These are phyloP conservation scores for Beta macrorhiza DNA, from an alignment of 179 eudicot species.

Conservation along the genomic window DNA sequence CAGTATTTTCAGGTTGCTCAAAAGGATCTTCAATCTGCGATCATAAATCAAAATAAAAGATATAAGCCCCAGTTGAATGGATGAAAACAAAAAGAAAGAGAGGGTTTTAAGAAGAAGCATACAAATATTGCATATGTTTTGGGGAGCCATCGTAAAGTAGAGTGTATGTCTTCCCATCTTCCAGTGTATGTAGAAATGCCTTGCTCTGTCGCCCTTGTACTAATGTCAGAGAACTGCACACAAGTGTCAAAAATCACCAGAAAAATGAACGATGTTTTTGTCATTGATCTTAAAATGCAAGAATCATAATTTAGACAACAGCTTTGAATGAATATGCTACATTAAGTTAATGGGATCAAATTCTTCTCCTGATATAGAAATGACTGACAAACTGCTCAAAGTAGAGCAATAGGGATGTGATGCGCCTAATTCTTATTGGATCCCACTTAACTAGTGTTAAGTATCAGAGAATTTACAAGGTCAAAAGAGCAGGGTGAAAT, in stretches of 20 bases:
- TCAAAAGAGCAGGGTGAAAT: neutral
- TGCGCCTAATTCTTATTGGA: neutral
- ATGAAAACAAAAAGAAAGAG: conserved; percentile 17
- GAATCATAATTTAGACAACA: no score
- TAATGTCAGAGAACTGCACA: conserved; percentile 64
- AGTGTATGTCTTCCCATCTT: conserved; percentile 58
- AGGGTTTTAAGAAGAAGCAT: conserved; percentile 31
- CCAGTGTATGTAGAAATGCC: conserved; percentile 72
- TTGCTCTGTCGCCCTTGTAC: conserved; percentile 51
- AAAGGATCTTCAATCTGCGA: conserved; percentile 90
- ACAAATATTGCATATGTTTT: conserved; percentile 74
- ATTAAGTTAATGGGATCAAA: neutral
- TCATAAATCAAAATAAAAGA: conserved; percentile 14
- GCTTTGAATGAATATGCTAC: neutral
- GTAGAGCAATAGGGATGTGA: neutral
- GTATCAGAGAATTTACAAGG: neutral
- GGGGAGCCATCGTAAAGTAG: conserved; percentile 81
- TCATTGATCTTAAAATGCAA: neutral
- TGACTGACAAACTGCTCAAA: neutral
- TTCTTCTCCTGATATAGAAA: neutral
- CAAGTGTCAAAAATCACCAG: conserved; percentile 11
- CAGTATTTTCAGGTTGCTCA: conserved; percentile 81
- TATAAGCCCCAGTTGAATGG: neutral
- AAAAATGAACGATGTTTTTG: neutral
- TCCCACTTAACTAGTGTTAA: neutral